Base-by-base conservation (phyloP, 2,329 filamentous ascomycete genomes). In the Thielaviopsis punctulata region DNA sequence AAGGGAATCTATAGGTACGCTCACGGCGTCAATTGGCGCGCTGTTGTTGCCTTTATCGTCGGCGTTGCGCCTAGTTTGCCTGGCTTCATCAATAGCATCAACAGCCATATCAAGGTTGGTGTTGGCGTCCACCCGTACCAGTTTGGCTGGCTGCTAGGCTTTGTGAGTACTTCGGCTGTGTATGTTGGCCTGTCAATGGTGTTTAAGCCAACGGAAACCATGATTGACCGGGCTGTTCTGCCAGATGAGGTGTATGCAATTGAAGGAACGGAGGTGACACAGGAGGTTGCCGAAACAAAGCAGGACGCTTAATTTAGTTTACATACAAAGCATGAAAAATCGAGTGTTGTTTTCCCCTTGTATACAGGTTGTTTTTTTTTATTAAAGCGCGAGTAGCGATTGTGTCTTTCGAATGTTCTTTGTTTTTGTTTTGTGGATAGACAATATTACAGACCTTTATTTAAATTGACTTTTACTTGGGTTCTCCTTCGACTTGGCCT, bases 1-100 rank as follows among this genome's bases (percentile, higher is more conserved):
- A 56, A 62, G 22, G 67, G 68, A 46, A 65, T 65, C 48, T 69
- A 69, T 56, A 68, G 67, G 66, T 69, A 65, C 51, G 64, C 56
- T 1, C 55, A 55, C 12, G 67, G 67, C 2, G 25, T 66, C 13
- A 69, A 69, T 48, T 68, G 65, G 63, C 61, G 67, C 2, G 66
- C 68, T 2, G 59, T 62, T 0, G 59, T 63, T 21, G 65, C 67
- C 66, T 71, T 69, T 67, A 52, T 64, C 19, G 57, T 65, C 13
- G 68, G 68, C 3, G 63, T 68, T 4, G 62, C 59, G 0, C 69
- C 69, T 0, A 63, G 62, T 4, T 56, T 72, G 49, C 69, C 69
- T 0, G 69, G 69, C 9, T 71, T 72, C 54, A 59, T 70, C 6
- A 25, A 53, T n/a, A 53, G 51, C n/a, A 53, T 53, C 22, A 48